Conservation (phyloP, 2,329 filamentous ascomycete species). For the Juglanconis sp. region DNA sequence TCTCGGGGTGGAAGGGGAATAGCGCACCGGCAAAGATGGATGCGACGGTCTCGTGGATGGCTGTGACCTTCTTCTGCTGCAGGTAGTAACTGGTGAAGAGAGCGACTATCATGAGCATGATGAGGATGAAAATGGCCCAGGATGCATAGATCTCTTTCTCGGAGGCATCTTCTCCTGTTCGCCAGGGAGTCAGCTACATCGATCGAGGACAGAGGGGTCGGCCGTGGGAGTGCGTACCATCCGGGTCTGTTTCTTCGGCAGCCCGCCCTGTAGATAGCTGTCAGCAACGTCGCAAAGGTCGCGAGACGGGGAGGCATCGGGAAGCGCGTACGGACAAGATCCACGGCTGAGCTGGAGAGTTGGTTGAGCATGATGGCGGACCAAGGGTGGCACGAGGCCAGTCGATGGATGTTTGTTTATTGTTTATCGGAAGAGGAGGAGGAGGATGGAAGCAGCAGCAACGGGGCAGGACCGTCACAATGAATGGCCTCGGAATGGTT, state of each 20-base stretch:
- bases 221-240: constrained; percentile 34
- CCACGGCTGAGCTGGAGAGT: constrained; percentile 34
- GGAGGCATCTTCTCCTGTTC: constrained; percentile 70
- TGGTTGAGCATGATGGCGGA: constrained; percentile 33
- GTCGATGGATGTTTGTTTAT: neutral
- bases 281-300: constrained; percentile 22
- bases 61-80: constrained; percentile 94
- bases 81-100: constrained; percentile 97
- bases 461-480: constrained; percentile 2
- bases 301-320: neutral
- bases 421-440: neutral
- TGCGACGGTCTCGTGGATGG: constrained; percentile 95
- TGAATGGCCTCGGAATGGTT: constrained; percentile 3
- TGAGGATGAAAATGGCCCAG: constrained; percentile 96
- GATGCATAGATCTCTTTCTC: constrained; percentile 94
- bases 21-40: constrained; percentile 88
- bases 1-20: constrained; percentile 8
- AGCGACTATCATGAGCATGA: constrained; percentile 87
- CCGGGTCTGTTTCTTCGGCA: constrained; percentile 44
- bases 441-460: neutral
- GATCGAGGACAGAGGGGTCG: neutral
- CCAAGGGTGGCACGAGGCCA: neutral
- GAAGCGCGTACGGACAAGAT: constrained; percentile 35
- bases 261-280: constrained; percentile 35
- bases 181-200: constrained; percentile 18